phyloP scores from a whole-genome alignment of 805 yeast genomes.

The Teunomyces cretensis region DNA sequence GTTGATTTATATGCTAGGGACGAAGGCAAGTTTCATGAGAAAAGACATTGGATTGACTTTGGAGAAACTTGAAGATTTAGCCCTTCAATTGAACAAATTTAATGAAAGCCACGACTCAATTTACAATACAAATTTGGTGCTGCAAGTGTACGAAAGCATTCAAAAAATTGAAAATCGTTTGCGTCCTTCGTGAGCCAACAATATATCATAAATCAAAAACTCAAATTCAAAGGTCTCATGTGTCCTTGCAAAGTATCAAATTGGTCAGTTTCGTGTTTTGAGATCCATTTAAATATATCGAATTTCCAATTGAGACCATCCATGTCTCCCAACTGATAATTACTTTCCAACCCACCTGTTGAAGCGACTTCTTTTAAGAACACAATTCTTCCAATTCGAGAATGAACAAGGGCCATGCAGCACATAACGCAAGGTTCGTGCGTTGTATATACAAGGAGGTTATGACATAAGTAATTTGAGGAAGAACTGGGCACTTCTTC shows the following conservation, averaged over 20 bases:
- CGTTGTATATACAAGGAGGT: conserved; percentile 77
- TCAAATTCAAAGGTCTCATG: neutral
- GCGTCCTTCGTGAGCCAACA: neutral
- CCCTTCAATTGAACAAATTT: neutral
- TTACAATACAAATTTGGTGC: neutral
- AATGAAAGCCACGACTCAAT: neutral
- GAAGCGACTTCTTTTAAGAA: conserved; percentile 49
- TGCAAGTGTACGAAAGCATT: neutral
- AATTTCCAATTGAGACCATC: conserved; percentile 82
- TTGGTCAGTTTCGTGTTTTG: conserved; percentile 12
- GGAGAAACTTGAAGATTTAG: neutral
- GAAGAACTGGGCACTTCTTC: neutral
- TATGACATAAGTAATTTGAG: conserved; percentile 65
- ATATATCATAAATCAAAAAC: too few relatives aligned
- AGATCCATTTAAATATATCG: conserved; percentile 76
- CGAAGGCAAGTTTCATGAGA: neutral
- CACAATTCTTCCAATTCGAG: conserved; percentile 70
- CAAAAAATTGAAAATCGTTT: neutral
- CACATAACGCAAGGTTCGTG: conserved; percentile 99
- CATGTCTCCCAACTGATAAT: conserved; percentile 73
- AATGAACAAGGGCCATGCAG: conserved; percentile 91
- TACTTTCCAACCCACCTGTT: conserved; percentile 55
- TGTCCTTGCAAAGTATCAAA: neutral
- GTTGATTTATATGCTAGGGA: conserved; percentile 16
- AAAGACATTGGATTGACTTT: neutral